Evolutionary conservation across 108 stramenopile genomes (phyloP).

Genomic region (Stephanodiscus minutulus): DNA sequence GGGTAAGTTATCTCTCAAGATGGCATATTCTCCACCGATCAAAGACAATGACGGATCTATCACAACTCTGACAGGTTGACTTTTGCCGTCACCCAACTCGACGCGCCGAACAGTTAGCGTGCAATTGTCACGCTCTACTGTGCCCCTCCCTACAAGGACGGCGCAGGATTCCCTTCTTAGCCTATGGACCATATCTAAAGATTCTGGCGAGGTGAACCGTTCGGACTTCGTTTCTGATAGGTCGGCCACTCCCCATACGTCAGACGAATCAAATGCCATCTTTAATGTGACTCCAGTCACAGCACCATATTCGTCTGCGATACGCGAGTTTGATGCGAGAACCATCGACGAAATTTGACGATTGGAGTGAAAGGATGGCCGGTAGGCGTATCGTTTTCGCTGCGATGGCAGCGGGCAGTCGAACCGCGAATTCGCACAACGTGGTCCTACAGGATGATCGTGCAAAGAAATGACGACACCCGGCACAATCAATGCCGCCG

Average conservation of each 20-base stretch:
- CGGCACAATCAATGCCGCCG: not conserved
- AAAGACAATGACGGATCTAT: conserved; percentile 70
- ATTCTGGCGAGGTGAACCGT: conserved; percentile 73
- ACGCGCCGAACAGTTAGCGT: conserved; percentile 72
- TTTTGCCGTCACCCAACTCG: conserved; percentile 24
- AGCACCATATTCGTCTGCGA: not conserved
- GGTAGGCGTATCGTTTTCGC: not conserved
- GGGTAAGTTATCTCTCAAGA: conserved; percentile 62
- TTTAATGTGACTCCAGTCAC: conserved; percentile 79
- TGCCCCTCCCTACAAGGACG: conserved; percentile 76
- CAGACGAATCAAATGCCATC: conserved; percentile 72
- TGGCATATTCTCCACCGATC: conserved; percentile 39
- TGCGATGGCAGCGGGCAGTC: not conserved
- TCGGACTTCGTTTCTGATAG: conserved; percentile 49
- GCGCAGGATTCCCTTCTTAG: conserved; percentile 65
- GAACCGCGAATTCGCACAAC: not conserved
- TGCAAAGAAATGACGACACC: not conserved
- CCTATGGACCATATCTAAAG: conserved; percentile 85
- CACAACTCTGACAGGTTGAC: conserved; percentile 72
- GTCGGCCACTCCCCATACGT: conserved; percentile 68
- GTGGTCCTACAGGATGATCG: not conserved
- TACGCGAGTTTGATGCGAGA: not conserved
- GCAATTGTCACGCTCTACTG: conserved; percentile 77
- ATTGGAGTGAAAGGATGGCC: not conserved
- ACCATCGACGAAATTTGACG: not conserved